phyloP scores from a whole-genome alignment of 345 rosid genomes.

The Geranium brycei region DNA sequence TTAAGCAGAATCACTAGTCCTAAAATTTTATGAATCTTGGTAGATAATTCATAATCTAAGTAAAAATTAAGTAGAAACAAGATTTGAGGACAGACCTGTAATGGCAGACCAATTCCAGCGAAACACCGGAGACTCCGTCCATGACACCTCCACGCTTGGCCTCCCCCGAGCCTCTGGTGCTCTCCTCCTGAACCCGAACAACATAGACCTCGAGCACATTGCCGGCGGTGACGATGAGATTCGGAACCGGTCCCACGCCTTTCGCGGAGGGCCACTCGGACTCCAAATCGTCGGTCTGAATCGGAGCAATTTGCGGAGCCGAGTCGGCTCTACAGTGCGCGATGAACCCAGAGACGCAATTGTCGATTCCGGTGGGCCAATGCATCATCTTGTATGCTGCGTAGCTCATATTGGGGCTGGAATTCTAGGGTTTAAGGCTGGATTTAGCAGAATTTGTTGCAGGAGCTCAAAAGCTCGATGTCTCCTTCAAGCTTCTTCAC shows the following conservation, averaged over 20 bases:
- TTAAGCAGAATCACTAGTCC: too few relatives aligned
- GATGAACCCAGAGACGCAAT: constrained; percentile 73
- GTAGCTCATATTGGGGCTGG: constrained; percentile 53
- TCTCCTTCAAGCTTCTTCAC: too few relatives aligned
- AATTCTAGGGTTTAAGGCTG: constrained; percentile 5
- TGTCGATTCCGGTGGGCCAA: constrained; percentile 79
- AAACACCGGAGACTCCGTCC: constrained; percentile 67
- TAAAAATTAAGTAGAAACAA: background rate
- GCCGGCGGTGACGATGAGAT: constrained; percentile 59
- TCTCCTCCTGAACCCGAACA: constrained; percentile 72
- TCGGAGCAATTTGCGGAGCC: constrained; percentile 33
- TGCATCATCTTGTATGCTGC: constrained; percentile 97
- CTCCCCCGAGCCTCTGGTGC: constrained; percentile 27
- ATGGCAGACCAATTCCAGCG: constrained; percentile 88
- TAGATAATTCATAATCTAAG: background rate
- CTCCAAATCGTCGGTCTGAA: constrained; percentile 53
- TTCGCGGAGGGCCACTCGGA: constrained; percentile 39
- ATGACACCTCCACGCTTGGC: constrained; percentile 59
- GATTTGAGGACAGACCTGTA: constrained; percentile 33
- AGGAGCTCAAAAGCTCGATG: too few relatives aligned
- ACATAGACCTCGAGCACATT: constrained; percentile 75
- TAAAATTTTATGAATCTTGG: too few relatives aligned
- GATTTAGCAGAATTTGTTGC: background rate
- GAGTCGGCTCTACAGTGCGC: constrained; percentile 62
- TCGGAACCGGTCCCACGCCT: constrained; percentile 58